These are phyloP conservation scores for Plasmodium fragile DNA, from an alignment of 169 alveolate species.

Conservation along the genomic window DNA sequence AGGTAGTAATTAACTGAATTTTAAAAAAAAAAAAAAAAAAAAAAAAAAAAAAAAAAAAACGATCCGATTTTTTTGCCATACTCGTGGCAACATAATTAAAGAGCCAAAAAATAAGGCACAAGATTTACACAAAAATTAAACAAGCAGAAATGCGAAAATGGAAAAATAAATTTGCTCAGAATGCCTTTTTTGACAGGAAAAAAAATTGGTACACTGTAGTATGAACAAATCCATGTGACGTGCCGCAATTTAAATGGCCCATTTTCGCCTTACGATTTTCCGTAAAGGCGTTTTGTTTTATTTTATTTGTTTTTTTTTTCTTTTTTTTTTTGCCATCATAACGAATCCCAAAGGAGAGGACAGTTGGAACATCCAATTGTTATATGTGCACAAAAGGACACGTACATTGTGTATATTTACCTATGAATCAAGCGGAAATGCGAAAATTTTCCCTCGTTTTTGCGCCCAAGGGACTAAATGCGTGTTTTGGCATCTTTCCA, in stretches of 20 bases:
- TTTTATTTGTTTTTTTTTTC: neutral
- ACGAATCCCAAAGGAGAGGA: neutral
- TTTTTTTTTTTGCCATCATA: neutral
- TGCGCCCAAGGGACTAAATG: neutral
- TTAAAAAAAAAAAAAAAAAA: neutral
- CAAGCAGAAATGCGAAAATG: neutral
- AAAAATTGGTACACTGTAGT: neutral
- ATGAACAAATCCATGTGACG: neutral
- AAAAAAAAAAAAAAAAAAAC: neutral
- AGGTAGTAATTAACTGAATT: neutral
- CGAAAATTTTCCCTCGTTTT: neutral
- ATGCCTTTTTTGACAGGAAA: neutral
- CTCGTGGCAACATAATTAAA: neutral
- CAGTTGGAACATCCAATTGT: neutral
- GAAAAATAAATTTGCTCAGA: neutral
- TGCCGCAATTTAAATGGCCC: neutral
- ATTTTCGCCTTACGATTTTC: neutral
- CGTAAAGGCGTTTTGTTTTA: neutral
- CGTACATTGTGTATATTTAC: neutral
- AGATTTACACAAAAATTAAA: neutral
- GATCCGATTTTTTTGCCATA: neutral
- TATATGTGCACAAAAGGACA: neutral
- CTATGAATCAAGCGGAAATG: neutral
- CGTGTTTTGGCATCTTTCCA: neutral
- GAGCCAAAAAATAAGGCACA: neutral